phyloP scores from a whole-genome alignment of 371 early-diverging fungal species.

The Chytridium lagenaria region DNA sequence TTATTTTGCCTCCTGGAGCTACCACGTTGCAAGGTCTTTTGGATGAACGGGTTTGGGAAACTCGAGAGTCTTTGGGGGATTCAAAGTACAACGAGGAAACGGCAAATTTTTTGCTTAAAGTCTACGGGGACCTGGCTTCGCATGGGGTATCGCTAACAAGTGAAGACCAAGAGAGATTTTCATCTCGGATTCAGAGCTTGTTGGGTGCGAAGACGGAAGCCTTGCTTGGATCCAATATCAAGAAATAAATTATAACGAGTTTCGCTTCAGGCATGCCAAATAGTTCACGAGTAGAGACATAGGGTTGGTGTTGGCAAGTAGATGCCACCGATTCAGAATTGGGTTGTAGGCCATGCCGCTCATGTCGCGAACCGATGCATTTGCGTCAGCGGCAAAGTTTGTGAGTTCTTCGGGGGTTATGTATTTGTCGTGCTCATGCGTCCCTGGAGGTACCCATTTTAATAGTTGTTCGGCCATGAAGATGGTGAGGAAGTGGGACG shows the following conservation, averaged over 20 bases:
- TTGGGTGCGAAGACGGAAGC: no score
- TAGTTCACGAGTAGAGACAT: conserved; percentile 7
- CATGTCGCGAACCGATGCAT: conserved; percentile 14
- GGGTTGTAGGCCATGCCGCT: conserved; percentile 47
- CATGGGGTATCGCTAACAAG: not conserved
- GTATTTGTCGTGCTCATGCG: conserved; percentile 89
- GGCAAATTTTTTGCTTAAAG: not conserved
- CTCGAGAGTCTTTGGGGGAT: no score
- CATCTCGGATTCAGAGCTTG: not conserved
- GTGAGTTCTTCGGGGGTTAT: conserved; percentile 71
- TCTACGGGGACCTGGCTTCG: conserved; percentile 5
- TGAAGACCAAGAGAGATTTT: not conserved
- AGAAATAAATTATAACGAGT: not conserved
- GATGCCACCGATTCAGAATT: conserved; percentile 40
- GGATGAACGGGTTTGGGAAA: no score
- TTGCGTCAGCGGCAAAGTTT: conserved; percentile 15
- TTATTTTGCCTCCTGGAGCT: no score
- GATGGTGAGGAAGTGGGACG: conserved; percentile 80
- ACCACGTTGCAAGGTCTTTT: no score
- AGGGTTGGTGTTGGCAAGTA: conserved; percentile 15
- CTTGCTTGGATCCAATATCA: no score
- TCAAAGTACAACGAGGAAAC: not conserved
- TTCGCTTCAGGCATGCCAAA: conserved; percentile 1
- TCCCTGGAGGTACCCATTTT: conserved; percentile 80
- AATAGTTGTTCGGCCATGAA: conserved; percentile 83